Evolutionary conservation across 2,329 filamentous ascomycete genomes (phyloP).

Genomic region (Microcera coccophila): DNA sequence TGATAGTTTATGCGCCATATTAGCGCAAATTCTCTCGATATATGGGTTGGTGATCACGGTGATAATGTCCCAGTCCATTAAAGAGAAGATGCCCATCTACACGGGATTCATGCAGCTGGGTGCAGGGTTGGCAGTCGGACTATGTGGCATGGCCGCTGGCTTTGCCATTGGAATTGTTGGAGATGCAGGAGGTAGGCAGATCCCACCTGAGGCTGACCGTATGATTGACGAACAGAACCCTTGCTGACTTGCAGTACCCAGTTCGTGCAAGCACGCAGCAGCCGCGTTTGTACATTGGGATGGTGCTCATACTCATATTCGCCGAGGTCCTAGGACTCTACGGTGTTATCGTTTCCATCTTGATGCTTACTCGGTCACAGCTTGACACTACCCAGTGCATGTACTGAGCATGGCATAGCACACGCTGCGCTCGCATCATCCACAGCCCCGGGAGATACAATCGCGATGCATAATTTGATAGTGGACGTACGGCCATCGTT

Average conservation of each 20-base stretch:
- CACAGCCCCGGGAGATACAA: not conserved
- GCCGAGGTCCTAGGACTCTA: conserved; percentile 45
- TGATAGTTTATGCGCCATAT: conserved; percentile 39
- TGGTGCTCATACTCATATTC: conserved; percentile 48
- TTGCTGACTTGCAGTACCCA: conserved; percentile 15
- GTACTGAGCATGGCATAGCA: conserved; percentile 22
- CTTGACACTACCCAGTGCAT: conserved; percentile 37
- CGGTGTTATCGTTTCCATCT: conserved; percentile 45
- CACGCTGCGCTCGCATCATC: not conserved
- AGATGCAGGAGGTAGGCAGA: conserved; percentile 39
- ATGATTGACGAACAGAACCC: not conserved
- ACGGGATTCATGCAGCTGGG: conserved; percentile 43
- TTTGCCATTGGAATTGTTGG: conserved; percentile 46
- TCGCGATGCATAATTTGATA: not conserved
- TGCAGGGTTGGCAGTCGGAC: conserved; percentile 41
- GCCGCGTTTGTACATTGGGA: conserved; percentile 44
- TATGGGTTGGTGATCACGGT: conserved; percentile 45
- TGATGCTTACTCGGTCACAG: conserved; percentile 45
- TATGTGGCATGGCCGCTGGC: conserved; percentile 44
- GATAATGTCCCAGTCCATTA: conserved; percentile 40
- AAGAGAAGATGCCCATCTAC: conserved; percentile 41
- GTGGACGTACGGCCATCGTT: too few relatives aligned
- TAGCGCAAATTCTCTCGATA: conserved; percentile 47
- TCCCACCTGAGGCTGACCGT: not conserved
- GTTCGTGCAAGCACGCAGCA: conserved; percentile 46